Percentiles rank a stretch among this genome's conserved stretches.
These are phyloP conservation scores for Tylopilus cervinicoccineus DNA, from an alignment of 768 basidiomycete genomes.

Conservation along the genomic window DNA sequence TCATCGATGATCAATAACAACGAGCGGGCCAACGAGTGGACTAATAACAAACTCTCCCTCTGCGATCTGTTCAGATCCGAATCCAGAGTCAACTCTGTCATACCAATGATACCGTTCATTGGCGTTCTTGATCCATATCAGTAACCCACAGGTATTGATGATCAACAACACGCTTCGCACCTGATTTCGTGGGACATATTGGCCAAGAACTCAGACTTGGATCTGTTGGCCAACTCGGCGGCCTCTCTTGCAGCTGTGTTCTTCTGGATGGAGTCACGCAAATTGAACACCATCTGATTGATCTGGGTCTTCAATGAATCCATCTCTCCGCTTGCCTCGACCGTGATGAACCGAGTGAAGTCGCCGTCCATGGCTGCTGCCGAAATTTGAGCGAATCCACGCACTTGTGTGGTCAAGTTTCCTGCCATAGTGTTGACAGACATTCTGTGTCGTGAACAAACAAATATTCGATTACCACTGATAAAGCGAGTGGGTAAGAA, in stretches of 20 bases:
- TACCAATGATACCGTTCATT: slow-evolving; percentile 99
- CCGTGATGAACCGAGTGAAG: slow-evolving; percentile 98
- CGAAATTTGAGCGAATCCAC: slow-evolving; percentile 98
- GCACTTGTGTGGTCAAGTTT: slow-evolving; percentile 95
- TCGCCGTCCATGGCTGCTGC: slow-evolving; percentile 99
- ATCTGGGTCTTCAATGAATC: slow-evolving; percentile 98
- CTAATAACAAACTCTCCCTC: slow-evolving; percentile 91
- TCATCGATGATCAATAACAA: slow-evolving; percentile 97
- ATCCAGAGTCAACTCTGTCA: slow-evolving; percentile 97
- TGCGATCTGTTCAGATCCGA: slow-evolving; percentile 93
- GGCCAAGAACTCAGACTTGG: slow-evolving; percentile 96
- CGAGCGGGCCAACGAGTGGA: slow-evolving; percentile 91
- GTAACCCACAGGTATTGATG: slow-evolving; percentile 1
- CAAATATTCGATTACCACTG: not conserved
- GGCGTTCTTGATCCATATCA: slow-evolving; percentile 66
- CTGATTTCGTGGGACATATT: slow-evolving; percentile 98
- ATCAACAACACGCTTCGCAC: slow-evolving; percentile 40
- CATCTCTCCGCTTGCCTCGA: slow-evolving; percentile 98
- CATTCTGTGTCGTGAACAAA: slow-evolving; percentile 44
- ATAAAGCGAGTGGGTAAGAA: not conserved
- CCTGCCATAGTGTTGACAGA: slow-evolving; percentile 98
- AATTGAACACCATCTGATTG: slow-evolving; percentile 98
- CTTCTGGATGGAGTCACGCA: slow-evolving; percentile 96
- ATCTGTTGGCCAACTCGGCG: slow-evolving; percentile 95
- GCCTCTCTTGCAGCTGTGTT: slow-evolving; percentile 97